A percentile compares a stretch with the other conserved stretches of the same genome.
phyloP scores from a whole-genome alignment of 352 stramenopile genomes.

The Phytophthora citricola region DNA sequence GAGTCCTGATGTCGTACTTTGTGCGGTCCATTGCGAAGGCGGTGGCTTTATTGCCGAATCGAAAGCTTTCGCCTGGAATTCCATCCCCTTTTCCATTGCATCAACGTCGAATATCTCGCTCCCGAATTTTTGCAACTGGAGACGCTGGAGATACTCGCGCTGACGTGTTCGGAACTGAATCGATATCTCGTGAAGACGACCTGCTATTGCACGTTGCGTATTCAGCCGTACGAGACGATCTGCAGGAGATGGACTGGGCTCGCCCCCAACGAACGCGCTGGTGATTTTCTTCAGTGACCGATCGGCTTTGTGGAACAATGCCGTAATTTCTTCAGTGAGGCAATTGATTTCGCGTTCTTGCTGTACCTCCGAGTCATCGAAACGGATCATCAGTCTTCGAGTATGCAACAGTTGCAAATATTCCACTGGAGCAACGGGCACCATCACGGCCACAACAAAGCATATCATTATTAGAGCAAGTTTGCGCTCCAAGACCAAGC shows the following conservation, averaged over 20 bases:
- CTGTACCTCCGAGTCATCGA: constrained; percentile 68
- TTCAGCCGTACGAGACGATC: constrained; percentile 72
- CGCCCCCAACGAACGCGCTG: constrained; percentile 55
- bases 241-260: constrained; percentile 50
- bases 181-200: constrained; percentile 68
- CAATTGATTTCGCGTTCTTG: constrained; percentile 79
- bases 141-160: constrained; percentile 72
- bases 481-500: background rate
- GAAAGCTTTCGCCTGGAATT: constrained; percentile 12
- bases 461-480: background rate
- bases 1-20: constrained; percentile 59
- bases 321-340: constrained; percentile 68
- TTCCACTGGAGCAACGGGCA: constrained; percentile 51
- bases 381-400: constrained; percentile 82
- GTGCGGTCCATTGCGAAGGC: constrained; percentile 39
- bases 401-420: constrained; percentile 85
- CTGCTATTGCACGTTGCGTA: constrained; percentile 71
- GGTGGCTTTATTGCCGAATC: constrained; percentile 20
- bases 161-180: constrained; percentile 69
- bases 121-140: constrained; percentile 82
- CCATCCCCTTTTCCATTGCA: constrained; percentile 24
- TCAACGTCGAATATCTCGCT: constrained; percentile 67
- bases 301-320: constrained; percentile 75
- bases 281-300: constrained; percentile 77
- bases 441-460: background rate